These are phyloP conservation scores for Xylariomycetidae sp. DNA, from an alignment of 2,329 filamentous ascomycete genomes.

Conservation along the genomic window DNA sequence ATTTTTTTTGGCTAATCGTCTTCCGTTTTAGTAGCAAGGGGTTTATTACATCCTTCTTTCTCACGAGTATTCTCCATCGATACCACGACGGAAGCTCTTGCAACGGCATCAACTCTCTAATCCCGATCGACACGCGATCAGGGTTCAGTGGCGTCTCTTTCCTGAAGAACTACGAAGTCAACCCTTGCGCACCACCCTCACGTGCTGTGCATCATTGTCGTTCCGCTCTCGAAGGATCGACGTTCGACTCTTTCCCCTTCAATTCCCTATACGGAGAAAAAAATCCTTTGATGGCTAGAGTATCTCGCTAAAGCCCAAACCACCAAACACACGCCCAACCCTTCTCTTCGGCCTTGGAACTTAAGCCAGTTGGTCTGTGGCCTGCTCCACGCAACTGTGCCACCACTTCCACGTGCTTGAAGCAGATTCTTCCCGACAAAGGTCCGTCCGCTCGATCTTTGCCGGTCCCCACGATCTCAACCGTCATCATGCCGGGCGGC, in stretches of 20 bases:
- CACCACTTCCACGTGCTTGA: slow-evolving; percentile 31
- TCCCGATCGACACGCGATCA: not conserved
- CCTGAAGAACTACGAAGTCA: too few species aligned
- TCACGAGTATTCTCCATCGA: too few species aligned
- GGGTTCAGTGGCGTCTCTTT: too few species aligned
- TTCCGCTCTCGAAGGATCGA: too few species aligned
- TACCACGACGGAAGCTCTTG: too few species aligned
- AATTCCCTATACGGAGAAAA: not conserved
- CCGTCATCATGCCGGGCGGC: slow-evolving; percentile 63
- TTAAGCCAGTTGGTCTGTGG: slow-evolving; percentile 22
- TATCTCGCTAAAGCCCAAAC: slow-evolving; percentile 27
- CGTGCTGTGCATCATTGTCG: too few species aligned
- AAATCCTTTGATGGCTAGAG: slow-evolving; percentile 30
- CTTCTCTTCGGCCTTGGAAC: slow-evolving; percentile 34
- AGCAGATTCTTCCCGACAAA: slow-evolving; percentile 31
- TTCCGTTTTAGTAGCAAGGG: too few species aligned
- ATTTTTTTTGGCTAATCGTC: too few species aligned
- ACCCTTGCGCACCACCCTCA: too few species aligned
- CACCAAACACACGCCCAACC: slow-evolving; percentile 15
- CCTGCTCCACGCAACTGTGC: slow-evolving; percentile 19
- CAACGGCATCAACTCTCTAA: too few species aligned
- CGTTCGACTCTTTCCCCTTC: not conserved
- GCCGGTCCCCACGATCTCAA: slow-evolving; percentile 18
- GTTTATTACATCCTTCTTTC: too few species aligned
- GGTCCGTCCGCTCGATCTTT: slow-evolving; percentile 21